phyloP scores from a whole-genome alignment of 768 basidiomycete genomes.

The Rhodocollybia butyracea region DNA sequence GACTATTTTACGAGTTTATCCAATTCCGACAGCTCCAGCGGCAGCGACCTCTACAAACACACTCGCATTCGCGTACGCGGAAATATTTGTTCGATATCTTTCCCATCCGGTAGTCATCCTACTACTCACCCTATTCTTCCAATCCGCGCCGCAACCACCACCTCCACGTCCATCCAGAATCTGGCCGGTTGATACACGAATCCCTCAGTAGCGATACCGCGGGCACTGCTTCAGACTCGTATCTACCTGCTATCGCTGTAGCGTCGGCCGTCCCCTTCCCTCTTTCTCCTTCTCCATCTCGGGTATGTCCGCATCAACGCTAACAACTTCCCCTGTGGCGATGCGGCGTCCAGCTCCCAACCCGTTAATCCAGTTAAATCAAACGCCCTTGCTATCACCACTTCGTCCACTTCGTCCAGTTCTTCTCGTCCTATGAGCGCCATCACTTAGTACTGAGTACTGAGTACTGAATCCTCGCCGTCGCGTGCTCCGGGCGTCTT shows the following conservation, averaged over 20 bases:
- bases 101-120: conserved; percentile 8
- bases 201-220: conserved; percentile 2
- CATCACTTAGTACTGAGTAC: too few relatives aligned
- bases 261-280: conserved; percentile 1
- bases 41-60: conserved; percentile 28
- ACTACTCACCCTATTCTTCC: conserved; percentile 8
- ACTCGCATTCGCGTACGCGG: conserved; percentile 17
- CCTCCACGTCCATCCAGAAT: too few relatives aligned
- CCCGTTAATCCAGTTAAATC: conserved; percentile 37
- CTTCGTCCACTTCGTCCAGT: conserved; percentile 8
- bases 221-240: not conserved
- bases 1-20: conserved; percentile 31
- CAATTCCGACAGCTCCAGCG: conserved; percentile 14
- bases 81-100: conserved; percentile 35
- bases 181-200: conserved; percentile 3
- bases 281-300: not conserved
- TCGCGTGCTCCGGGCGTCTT: too few relatives aligned
- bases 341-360: conserved; percentile 30
- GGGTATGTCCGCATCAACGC: not conserved
- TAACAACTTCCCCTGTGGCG: conserved; percentile 18
- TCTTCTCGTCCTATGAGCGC: not conserved
- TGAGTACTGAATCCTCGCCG: not conserved
- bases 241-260: conserved; percentile 7
- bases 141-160: conserved; percentile 1
- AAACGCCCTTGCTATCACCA: conserved; percentile 28